Conservation (phyloP, 129 eudicot genomes). For the Tanacetum coccineum region DNA sequence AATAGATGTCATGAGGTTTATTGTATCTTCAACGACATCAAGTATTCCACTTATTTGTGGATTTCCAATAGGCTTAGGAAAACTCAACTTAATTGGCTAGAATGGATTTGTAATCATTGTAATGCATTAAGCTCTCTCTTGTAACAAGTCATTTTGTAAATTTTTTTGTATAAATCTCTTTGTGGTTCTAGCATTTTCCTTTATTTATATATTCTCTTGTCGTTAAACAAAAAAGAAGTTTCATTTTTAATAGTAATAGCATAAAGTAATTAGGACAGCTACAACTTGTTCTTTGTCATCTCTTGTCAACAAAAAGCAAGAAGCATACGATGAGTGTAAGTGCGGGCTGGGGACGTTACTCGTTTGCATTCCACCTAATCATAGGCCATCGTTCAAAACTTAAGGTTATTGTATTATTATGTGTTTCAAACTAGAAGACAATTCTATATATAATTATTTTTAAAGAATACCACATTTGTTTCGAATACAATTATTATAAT, state of each 20-base stretch:
- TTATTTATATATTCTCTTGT: too few relatives aligned
- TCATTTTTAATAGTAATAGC: background rate
- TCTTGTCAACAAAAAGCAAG: conserved; percentile 14
- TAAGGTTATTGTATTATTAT: background rate
- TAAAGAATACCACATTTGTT: background rate
- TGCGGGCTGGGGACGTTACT: conserved; percentile 21
- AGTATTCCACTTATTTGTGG: too few relatives aligned
- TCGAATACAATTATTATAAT: background rate
- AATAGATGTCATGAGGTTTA: too few relatives aligned
- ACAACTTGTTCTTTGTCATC: conserved; percentile 34
- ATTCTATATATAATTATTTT: background rate
- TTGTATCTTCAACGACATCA: too few relatives aligned
- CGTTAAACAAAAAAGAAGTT: too few relatives aligned
- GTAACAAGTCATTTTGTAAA: too few relatives aligned
- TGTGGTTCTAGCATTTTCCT: too few relatives aligned
- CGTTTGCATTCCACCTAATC: conserved; percentile 9
- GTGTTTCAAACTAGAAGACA: background rate
- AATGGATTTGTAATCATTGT: too few relatives aligned
- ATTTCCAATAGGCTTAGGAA: too few relatives aligned
- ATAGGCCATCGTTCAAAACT: conserved; percentile 5
- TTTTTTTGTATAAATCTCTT: too few relatives aligned
- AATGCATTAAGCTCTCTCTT: too few relatives aligned
- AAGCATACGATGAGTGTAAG: background rate
- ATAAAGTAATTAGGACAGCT: conserved; percentile 16
- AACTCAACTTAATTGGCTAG: too few relatives aligned